These are phyloP conservation scores for Pyrenula massariospora DNA, from an alignment of 495 filamentous ascomycete genomes.

Conservation along the genomic window DNA sequence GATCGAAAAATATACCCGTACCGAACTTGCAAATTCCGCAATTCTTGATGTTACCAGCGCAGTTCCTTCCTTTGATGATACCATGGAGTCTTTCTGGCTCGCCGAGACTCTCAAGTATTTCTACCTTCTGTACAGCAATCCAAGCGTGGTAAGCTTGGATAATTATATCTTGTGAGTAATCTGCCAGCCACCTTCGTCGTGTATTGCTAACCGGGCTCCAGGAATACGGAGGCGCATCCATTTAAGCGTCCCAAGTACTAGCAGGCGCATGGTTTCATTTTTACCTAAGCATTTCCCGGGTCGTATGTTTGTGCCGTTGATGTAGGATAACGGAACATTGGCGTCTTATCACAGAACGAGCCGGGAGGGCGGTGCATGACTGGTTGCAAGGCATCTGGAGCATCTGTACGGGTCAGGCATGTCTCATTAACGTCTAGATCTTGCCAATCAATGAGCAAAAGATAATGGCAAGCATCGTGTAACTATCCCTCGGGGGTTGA, in stretches of 20 bases:
- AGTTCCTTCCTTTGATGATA: conserved; percentile 23
- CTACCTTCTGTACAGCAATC: conserved; percentile 63
- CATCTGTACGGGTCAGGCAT: too few species aligned
- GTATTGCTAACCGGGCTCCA: conserved; percentile 11
- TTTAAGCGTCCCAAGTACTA: conserved; percentile 28
- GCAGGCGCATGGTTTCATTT: not conserved
- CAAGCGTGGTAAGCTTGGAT: conserved; percentile 63
- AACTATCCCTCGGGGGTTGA: too few species aligned
- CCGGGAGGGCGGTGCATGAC: too few species aligned
- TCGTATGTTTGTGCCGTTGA: not conserved
- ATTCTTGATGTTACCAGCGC: conserved; percentile 60
- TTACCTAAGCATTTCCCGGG: not conserved
- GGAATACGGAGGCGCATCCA: conserved; percentile 46
- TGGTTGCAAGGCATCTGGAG: too few species aligned
- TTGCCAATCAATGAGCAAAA: too few species aligned
- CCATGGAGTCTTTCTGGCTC: conserved; percentile 54
- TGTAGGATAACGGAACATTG: too few species aligned
- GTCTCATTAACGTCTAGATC: too few species aligned
- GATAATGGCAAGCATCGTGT: too few species aligned
- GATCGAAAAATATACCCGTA: conserved; percentile 52
- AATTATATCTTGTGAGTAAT: conserved; percentile 63
- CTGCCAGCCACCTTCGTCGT: not conserved
- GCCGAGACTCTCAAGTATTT: conserved; percentile 77
- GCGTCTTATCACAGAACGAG: too few species aligned
- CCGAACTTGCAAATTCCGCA: conserved; percentile 57